Evolutionary conservation across 805 yeast species (phyloP), one percentile per base, ranked within the genome.

Genomic region (Kodamaea restingae): DNA sequence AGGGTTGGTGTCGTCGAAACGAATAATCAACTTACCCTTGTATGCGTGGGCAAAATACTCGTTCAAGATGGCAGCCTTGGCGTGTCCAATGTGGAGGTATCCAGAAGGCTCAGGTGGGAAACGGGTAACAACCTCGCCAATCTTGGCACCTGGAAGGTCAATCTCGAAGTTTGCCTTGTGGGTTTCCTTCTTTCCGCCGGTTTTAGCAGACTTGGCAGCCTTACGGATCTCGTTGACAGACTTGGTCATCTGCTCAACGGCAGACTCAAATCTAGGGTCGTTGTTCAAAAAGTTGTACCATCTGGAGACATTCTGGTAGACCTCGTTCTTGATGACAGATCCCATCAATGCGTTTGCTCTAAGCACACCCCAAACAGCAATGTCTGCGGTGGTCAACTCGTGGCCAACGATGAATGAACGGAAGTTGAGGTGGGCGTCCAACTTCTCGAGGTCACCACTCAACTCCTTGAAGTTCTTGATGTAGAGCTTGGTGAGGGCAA

Each of bases 51-150:
- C 98, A 70, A 93, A 91, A 71, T 90, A 91, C 67, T 93, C 93
- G 71, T 93, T 93, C 61, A 93, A 76, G 43, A 93, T 75, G 40
- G 99, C 99, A 46, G 98, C 98, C 68, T 93, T 93, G 45, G 96
- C 98, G 61, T 93, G 99, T 52, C 99, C 99, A 67, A 93, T 93
- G 68, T 93, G 99, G 67, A 93, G 76, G 67, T 90, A 93, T 70
- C 99, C 99, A 69, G 95, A 86, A 44, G 99, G 99, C 72, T 93
- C 99, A 49, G 99, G 99, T 38, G 96, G 98, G 80, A 93, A 93
- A 70, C 99, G 84, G 39, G 98, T 95, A 39, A 95, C 98, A 42
- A 93, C 99, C 66, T 90, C 72, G 49, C 99, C 99, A 42, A 84
- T 80, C 55, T 76, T 80, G 43, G 99, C 99, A 60, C 81, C 95